Evolutionary conservation across 768 basidiomycete genomes (phyloP), one percentile per base, ranked within the genome.

Genomic region (Termitomyces sp.): DNA sequence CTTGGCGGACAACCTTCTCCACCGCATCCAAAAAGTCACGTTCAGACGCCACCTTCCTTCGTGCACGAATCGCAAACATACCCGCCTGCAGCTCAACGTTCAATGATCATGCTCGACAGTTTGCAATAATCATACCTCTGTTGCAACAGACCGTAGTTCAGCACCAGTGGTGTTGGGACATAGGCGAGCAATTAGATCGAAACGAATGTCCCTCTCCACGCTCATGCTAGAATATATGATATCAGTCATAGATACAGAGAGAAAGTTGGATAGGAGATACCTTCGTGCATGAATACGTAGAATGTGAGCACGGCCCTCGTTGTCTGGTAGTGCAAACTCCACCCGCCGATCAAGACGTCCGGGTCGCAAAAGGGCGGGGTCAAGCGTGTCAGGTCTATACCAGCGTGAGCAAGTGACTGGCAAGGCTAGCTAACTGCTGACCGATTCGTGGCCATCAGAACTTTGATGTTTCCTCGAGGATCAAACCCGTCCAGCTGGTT

Each of bases 401-500:
- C 58, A 59, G 34, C 49, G 47, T 52, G 21, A 57, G 43, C 48
- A 25, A 53, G n/a, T 14, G 37, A 27, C 9, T 2, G 5, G 8
- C 21, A 32, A 43, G 19, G 40, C n/a, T 52, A 23, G 40, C 11
- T 19, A 48, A 21, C n/a, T 34, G 70, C 82, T 59, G 53, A 91
- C 92, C 93, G 78, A 77, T 99, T 98, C 7, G 97, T 98, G 31
- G 97, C 97, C 97, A 99, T 99, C 57, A 99, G 80, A 21, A 99
- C 96, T 73, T 99, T 99, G 75, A 99, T 98, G 69, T 98, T 98
- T n/a, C 97, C 97, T 76, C 97, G 77, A 7, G 96, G 89, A 73
- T 98, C 97, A 73, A 99, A 99, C 32, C 97, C 97, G 66, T 99
- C 95, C 70, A 99, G 76, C 72, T 99, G 97, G 70, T 98, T 98